phyloP scores from a whole-genome alignment of 345 rosid species.

The Noccaea caerulescens region DNA sequence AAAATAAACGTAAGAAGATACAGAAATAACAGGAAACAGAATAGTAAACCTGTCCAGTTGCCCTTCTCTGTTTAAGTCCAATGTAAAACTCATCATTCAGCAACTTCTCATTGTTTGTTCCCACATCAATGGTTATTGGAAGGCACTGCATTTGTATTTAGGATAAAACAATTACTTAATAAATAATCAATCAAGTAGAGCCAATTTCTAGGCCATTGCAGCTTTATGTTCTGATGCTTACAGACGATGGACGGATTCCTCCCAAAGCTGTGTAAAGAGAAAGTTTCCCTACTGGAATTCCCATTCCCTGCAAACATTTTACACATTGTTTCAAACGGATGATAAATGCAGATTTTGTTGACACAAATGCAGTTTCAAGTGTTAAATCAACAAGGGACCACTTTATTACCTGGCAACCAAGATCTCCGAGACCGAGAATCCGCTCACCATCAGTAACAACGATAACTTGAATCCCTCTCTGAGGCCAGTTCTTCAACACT shows the following conservation, averaged over 20 bases:
- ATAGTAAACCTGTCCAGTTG: slow-evolving; percentile 72
- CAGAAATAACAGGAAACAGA: slow-evolving; percentile 1
- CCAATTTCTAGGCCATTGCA: neutral
- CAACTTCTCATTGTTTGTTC: slow-evolving; percentile 83
- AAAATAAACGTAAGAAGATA: slow-evolving; percentile 17
- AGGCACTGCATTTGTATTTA: slow-evolving; percentile 59
- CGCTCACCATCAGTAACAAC: slow-evolving; percentile 99
- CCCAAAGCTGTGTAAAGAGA: slow-evolving; percentile 88
- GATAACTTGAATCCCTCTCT: slow-evolving; percentile 88
- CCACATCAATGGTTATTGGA: slow-evolving; percentile 94
- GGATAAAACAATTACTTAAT: neutral
- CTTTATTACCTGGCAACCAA: slow-evolving; percentile 93
- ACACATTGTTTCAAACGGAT: neutral
- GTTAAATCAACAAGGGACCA: slow-evolving; percentile 1
- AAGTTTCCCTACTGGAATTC: slow-evolving; percentile 93
- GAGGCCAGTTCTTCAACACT: slow-evolving; percentile 95
- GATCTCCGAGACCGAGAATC: slow-evolving; percentile 95
- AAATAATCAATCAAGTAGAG: neutral
- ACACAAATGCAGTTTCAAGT: slow-evolving; percentile 4
- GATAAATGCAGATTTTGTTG: neutral
- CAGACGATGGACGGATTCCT: slow-evolving; percentile 88
- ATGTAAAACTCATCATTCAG: slow-evolving; percentile 82
- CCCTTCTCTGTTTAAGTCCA: slow-evolving; percentile 77
- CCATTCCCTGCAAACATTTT: slow-evolving; percentile 72
- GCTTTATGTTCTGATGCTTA: slow-evolving; percentile 46